Evolutionary conservation across 73 alveolate genomes (phyloP).

Genomic region (Paraurostyla sp.): DNA sequence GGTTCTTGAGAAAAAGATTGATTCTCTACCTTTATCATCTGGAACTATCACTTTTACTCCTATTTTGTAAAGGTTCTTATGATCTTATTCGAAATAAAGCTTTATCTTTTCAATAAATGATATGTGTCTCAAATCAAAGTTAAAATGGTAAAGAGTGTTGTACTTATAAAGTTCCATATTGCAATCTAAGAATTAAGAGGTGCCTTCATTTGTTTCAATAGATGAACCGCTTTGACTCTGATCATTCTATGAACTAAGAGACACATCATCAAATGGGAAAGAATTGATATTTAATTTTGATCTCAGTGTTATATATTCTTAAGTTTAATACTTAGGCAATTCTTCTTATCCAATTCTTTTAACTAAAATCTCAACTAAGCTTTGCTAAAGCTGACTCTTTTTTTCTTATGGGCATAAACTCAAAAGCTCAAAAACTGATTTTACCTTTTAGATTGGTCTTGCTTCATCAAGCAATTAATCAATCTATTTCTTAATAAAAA

Average conservation of each 20-base stretch:
- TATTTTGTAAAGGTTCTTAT: slow-evolving; percentile 31
- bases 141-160: slow-evolving; percentile 46
- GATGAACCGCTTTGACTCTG: background rate
- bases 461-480: background rate
- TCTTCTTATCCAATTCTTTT: background rate
- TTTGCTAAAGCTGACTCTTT: background rate
- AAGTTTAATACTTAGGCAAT: slow-evolving; percentile 20
- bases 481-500: background rate
- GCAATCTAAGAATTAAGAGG: background rate
- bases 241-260: background rate
- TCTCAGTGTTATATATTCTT: slow-evolving; percentile 22
- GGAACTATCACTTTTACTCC: background rate
- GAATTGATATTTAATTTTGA: slow-evolving; percentile 36
- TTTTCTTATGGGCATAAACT: background rate
- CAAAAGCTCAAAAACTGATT: background rate
- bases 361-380: background rate
- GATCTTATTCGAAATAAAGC: slow-evolving; percentile 34
- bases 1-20: background rate
- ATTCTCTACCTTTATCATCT: slow-evolving; percentile 24
- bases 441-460: background rate
- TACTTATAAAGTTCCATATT: slow-evolving; percentile 9
- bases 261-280: slow-evolving; percentile 43
- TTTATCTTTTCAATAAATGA: background rate
- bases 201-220: background rate
- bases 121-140: background rate